phyloP scores from a whole-genome alignment of 768 basidiomycete genomes.

The Termitomyces sp. region DNA sequence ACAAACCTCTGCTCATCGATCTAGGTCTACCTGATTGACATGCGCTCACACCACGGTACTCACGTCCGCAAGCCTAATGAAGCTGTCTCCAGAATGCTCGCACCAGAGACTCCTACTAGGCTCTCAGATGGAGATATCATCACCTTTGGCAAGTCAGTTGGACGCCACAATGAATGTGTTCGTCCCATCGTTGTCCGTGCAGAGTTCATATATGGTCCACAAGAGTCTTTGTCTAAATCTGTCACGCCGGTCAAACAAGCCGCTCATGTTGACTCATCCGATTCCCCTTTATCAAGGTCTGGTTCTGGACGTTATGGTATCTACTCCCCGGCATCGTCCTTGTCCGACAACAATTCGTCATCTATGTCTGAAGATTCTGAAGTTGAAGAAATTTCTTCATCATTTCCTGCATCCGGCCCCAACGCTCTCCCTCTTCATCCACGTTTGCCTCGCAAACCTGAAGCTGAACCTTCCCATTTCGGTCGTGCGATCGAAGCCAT shows the following conservation, averaged over 20 bases:
- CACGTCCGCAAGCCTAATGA: constrained; percentile 54
- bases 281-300: constrained; percentile 14
- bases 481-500: constrained; percentile 25
- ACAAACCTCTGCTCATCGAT: constrained; percentile 11
- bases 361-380: constrained; percentile 41
- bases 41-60: constrained; percentile 73
- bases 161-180: constrained; percentile 53
- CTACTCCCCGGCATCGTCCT: constrained; percentile 34
- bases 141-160: constrained; percentile 76
- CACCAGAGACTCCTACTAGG: constrained; percentile 47
- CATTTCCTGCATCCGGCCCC: constrained; percentile 24
- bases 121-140: constrained; percentile 65
- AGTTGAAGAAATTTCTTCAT: constrained; percentile 33
- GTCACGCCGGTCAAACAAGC: constrained; percentile 20
- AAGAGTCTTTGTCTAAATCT: constrained; percentile 17
- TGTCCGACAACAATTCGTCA: constrained; percentile 33
- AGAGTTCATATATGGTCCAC: constrained; percentile 37
- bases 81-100: constrained; percentile 37
- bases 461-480: constrained; percentile 6
- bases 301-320: constrained; percentile 62
- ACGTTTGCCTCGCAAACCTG: constrained; percentile 7
- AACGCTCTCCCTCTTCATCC: constrained; percentile 18
- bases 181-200: constrained; percentile 58
- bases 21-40: constrained; percentile 67
- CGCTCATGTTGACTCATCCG: constrained; percentile 5